phyloP scores from a whole-genome alignment of 2,329 filamentous ascomycete genomes.

The Calycina herbarum region DNA sequence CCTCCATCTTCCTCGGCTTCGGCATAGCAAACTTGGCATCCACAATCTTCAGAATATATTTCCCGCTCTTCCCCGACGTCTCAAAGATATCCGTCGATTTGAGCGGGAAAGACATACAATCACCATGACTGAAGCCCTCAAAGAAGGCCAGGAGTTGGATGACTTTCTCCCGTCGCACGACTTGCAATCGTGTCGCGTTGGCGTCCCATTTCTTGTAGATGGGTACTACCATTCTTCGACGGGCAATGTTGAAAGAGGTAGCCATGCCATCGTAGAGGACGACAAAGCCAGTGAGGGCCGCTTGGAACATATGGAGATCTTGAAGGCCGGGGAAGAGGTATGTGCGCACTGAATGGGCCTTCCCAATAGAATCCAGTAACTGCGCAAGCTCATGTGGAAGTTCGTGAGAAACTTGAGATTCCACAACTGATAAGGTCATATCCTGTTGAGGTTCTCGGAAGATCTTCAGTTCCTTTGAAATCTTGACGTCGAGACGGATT shows the following conservation, averaged over 20 bases:
- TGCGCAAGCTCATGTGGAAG: constrained; percentile 62
- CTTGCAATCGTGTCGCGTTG: constrained; percentile 73
- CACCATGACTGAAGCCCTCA: constrained; percentile 80
- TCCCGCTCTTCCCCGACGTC: constrained; percentile 60
- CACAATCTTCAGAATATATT: constrained; percentile 74
- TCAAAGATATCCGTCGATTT: constrained; percentile 85
- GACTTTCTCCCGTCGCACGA: constrained; percentile 74
- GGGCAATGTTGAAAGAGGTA: constrained; percentile 74
- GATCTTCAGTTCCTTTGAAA: constrained; percentile 62
- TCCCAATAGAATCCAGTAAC: constrained; percentile 46
- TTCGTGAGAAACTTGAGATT: constrained; percentile 63
- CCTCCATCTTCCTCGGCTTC: constrained; percentile 50
- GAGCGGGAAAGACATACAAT: constrained; percentile 85
- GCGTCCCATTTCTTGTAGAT: constrained; percentile 96
- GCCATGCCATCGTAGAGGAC: constrained; percentile 76
- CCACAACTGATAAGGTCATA: constrained; percentile 72
- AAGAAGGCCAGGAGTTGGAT: constrained; percentile 84
- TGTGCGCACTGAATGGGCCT: constrained; percentile 66
- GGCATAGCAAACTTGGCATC: constrained; percentile 91
- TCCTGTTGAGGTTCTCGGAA: constrained; percentile 75
- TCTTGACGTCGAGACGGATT: constrained; percentile 60
- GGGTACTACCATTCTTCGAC: constrained; percentile 83
- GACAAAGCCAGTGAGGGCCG: constrained; percentile 74
- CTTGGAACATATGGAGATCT: constrained; percentile 78
- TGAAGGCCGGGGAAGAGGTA: constrained; percentile 65